phyloP scores from a whole-genome alignment of 495 filamentous ascomycete genomes.

The Neurospora sp. region DNA sequence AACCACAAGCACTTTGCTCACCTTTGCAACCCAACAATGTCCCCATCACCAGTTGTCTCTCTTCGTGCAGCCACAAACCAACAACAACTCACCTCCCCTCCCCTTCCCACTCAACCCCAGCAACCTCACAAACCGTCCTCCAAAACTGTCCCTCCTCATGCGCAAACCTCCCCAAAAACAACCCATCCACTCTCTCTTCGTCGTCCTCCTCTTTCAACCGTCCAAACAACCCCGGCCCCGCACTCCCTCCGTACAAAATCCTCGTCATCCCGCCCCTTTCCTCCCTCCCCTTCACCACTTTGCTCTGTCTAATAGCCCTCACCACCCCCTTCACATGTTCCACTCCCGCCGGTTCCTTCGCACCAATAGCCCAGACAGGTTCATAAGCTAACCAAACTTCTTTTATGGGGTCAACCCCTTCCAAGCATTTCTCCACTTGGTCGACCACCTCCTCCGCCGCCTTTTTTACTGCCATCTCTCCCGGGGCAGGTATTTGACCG shows the following conservation, averaged over 20 bases:
- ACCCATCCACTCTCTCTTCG: constrained; percentile 66
- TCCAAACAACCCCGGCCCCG: constrained; percentile 64
- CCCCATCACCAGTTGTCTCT: too few species aligned
- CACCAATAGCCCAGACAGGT: constrained; percentile 83
- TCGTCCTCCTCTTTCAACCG: constrained; percentile 43
- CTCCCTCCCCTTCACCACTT: constrained; percentile 26
- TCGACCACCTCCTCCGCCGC: constrained; percentile 55
- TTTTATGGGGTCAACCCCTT: constrained; percentile 42
- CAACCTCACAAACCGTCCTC: constrained; percentile 60
- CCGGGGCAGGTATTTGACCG: background rate
- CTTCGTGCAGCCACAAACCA: background rate
- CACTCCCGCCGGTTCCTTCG: constrained; percentile 55
- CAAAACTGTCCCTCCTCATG: constrained; percentile 60
- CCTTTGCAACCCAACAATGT: background rate
- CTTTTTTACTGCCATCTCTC: constrained; percentile 26
- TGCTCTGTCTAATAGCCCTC: constrained; percentile 42
- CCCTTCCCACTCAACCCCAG: constrained; percentile 5
- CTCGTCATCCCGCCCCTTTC: constrained; percentile 45
- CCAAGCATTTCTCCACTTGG: constrained; percentile 53
- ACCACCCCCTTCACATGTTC: constrained; percentile 67
- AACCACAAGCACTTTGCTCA: background rate
- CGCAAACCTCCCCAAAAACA: constrained; percentile 74
- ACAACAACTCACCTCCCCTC: background rate
- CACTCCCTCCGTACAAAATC: constrained; percentile 72
- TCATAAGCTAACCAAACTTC: constrained; percentile 81